Evolutionary conservation across 805 yeast species (phyloP), one percentile per base, ranked within the genome.

Genomic region (Kodamaea neixiangensis): DNA sequence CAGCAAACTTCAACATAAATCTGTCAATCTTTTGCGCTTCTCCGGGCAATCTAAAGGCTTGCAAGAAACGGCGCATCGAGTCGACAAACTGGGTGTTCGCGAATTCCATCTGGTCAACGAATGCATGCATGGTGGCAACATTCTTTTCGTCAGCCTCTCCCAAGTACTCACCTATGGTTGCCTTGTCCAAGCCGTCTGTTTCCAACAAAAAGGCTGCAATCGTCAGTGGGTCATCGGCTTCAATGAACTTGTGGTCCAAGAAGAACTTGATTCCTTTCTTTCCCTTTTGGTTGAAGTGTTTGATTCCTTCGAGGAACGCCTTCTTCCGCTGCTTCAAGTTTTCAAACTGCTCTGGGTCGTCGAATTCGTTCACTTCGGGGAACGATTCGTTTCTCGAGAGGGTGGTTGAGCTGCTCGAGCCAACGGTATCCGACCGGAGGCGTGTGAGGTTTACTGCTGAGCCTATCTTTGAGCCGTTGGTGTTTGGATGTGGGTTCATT

Each of bases 21-120:
- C 99, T 80, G 75, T 94, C 99, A 64, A 94, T 93, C 63, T 94
- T 93, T 71, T 94, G 99, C 4, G 97, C 92, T 71, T 94, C 99
- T 46, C 99, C 99, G 2, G 99, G 99, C 53, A 94, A 78, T 66
- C 99, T 79, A 72, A 94, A 96, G 44, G 83, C 78, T 63, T 96
- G 99, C 52, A 94, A 76, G 62, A 90, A 90, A 13, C 72, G 75
- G 58, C 99, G 80, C 73, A 94, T 74, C 0, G 98, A 96, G 58
- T 86, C 96, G 13, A 92, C 91, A 63, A 94, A 91, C 1, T 83
- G 73, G 57, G 78, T 65, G 31, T 77, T 76, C 4, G 78, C 71
- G 66, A 94, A 93, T 50, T 91, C 89, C 85, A 94, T 85, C 55
- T 78, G 72, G 63, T 92, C 97, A 22, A 93, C 96, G 72, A 94